Conservation (phyloP, 225 moss, liverwort and hornwort species). For the Rhytidiadelphus loreus region DNA sequence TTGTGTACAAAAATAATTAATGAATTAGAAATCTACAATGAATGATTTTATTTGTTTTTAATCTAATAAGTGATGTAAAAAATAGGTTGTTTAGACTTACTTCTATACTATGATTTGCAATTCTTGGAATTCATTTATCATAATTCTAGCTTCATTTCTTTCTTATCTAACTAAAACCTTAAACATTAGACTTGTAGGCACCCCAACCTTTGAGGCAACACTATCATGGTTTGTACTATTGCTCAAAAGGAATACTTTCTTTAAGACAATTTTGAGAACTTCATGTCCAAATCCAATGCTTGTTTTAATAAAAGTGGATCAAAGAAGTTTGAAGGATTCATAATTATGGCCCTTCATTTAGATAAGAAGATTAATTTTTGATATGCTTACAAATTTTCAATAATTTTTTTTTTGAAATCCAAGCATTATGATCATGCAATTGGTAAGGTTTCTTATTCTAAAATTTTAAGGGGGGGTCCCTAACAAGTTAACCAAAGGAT, state of each 20-base stretch:
- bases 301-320: background rate
- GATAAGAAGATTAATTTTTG: too few relatives aligned
- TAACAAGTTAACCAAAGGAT: too few relatives aligned
- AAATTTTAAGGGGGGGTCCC: too few relatives aligned
- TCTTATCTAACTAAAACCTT: background rate
- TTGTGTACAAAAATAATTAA: background rate
- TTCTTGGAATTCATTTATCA: background rate
- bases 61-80: too few relatives aligned
- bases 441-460: too few relatives aligned
- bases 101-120: background rate
- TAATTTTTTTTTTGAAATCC: too few relatives aligned
- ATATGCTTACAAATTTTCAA: rapidly evolving
- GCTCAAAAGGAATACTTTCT: too few relatives aligned
- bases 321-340: background rate
- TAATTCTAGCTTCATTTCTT: background rate
- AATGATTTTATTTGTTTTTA: background rate
- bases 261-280: background rate
- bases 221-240: too few relatives aligned
- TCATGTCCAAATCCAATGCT: background rate
- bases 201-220: background rate
- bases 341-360: background rate
- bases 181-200: background rate
- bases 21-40: background rate
- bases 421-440: too few relatives aligned
- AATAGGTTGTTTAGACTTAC: background rate